These are phyloP conservation scores for Sporothrix sp. DNA, from an alignment of 2,329 filamentous ascomycete genomes.

Conservation along the genomic window DNA sequence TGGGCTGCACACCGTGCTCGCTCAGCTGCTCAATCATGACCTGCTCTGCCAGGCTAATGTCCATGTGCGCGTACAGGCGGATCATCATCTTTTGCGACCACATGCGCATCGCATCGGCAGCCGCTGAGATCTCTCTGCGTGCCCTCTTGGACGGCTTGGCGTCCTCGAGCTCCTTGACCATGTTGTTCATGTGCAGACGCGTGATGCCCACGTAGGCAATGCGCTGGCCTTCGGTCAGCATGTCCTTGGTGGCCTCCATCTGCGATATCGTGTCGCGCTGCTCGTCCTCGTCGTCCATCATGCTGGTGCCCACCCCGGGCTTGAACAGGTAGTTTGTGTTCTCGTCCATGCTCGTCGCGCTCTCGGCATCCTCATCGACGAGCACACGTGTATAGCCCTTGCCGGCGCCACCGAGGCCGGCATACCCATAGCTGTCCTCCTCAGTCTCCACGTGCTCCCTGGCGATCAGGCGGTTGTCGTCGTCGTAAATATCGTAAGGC, in stretches of 20 bases:
- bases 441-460: slow-evolving; percentile 64
- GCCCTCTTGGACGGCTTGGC: slow-evolving; percentile 49
- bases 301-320: slow-evolving; percentile 42
- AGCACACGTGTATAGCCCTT: slow-evolving; percentile 95
- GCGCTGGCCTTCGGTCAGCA: slow-evolving; percentile 88
- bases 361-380: slow-evolving; percentile 88
- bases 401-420: slow-evolving; percentile 73
- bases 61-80: slow-evolving; percentile 89
- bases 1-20: slow-evolving; percentile 78
- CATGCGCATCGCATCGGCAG: slow-evolving; percentile 76
- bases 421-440: slow-evolving; percentile 59
- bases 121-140: slow-evolving; percentile 61
- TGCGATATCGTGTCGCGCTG: slow-evolving; percentile 78
- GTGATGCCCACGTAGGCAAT: slow-evolving; percentile 93
- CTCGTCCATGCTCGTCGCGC: slow-evolving; percentile 91
- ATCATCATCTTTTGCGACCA: slow-evolving; percentile 99
- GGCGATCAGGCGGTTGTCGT: slow-evolving; percentile 79
- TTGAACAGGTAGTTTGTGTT: slow-evolving; percentile 94
- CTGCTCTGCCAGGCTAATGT: slow-evolving; percentile 83
- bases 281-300: slow-evolving; percentile 64
- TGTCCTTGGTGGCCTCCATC: slow-evolving; percentile 89
- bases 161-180: slow-evolving; percentile 59
- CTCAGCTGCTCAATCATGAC: slow-evolving; percentile 97
- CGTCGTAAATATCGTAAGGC: slow-evolving; percentile 90
- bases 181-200: slow-evolving; percentile 66